Conservation (phyloP, 2,329 filamentous ascomycete genomes). For the Beauveria asiatica region DNA sequence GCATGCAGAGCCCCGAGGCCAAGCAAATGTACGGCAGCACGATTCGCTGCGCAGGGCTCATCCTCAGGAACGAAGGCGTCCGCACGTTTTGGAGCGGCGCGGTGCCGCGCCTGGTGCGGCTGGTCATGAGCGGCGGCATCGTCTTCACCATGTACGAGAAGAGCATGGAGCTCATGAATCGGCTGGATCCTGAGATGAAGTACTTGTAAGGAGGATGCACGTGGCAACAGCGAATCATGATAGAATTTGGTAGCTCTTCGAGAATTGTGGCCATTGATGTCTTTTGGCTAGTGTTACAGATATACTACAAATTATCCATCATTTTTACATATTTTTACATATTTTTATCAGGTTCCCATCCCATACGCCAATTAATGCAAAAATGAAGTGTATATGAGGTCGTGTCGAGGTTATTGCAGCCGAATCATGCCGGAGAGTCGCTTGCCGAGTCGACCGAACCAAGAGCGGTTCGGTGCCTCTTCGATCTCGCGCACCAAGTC, state of each 20-base stretch:
- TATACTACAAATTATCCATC: constrained; percentile 8
- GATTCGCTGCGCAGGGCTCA: constrained; percentile 70
- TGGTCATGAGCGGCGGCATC: constrained; percentile 90
- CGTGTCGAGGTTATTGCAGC: constrained; percentile 33
- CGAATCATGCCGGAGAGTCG: constrained; percentile 52
- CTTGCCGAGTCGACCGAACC: constrained; percentile 43
- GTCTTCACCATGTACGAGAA: constrained; percentile 99
- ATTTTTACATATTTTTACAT: background rate
- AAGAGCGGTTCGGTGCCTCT: constrained; percentile 50
- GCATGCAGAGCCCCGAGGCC: constrained; percentile 95
- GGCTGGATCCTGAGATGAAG: constrained; percentile 69
- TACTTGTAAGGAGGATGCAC: constrained; percentile 52
- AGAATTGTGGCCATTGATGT: background rate
- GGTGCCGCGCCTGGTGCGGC: constrained; percentile 69
- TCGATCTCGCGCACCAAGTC: constrained; percentile 55
- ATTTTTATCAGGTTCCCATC: background rate
- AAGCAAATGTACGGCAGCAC: constrained; percentile 76
- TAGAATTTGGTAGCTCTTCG: background rate
- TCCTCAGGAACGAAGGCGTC: constrained; percentile 82
- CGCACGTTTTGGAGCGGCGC: constrained; percentile 93
- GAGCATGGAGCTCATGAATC: constrained; percentile 79
- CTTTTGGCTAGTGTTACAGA: constrained; percentile 8
- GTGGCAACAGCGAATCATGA: background rate
- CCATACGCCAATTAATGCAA: constrained; percentile 6
- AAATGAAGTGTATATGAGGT: background rate